phyloP scores from a whole-genome alignment of 176 grass and related monocot species.

The Aegilops longissima region DNA sequence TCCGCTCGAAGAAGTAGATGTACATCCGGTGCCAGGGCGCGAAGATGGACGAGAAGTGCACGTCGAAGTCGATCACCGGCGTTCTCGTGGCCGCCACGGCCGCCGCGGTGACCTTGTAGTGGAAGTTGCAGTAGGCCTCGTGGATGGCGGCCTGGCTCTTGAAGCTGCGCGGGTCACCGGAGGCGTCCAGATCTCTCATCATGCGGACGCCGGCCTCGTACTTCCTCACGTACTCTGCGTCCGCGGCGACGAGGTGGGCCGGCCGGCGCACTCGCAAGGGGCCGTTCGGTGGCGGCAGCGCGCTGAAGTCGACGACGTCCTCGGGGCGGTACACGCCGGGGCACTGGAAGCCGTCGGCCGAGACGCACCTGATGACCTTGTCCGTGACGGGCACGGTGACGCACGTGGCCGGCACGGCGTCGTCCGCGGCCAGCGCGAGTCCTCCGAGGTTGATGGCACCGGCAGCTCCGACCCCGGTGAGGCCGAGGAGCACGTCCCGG shows the following conservation, averaged over 20 bases:
- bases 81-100: background rate
- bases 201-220: background rate
- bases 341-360: slow-evolving; percentile 1
- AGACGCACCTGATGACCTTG: background rate
- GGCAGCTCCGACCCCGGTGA: background rate
- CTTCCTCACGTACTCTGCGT: background rate
- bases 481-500: background rate
- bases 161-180: slow-evolving; percentile 5
- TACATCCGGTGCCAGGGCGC: slow-evolving; percentile 74
- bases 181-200: background rate
- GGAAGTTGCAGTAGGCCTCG: slow-evolving; percentile 22
- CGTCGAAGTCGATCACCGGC: background rate
- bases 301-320: slow-evolving; percentile 10
- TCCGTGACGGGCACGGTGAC: background rate
- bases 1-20: slow-evolving; percentile 66
- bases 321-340: background rate
- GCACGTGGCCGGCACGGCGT: background rate
- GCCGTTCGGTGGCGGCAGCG: background rate
- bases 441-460: background rate
- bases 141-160: slow-evolving; percentile 3
- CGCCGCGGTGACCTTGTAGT: background rate
- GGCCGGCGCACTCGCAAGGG: background rate
- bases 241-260: slow-evolving; percentile 10
- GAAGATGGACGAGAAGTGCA: slow-evolving; percentile 51
- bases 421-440: background rate